Evolutionary conservation across 2,329 filamentous ascomycete genomes (phyloP).

Genomic region (Juglanconis sp.): DNA sequence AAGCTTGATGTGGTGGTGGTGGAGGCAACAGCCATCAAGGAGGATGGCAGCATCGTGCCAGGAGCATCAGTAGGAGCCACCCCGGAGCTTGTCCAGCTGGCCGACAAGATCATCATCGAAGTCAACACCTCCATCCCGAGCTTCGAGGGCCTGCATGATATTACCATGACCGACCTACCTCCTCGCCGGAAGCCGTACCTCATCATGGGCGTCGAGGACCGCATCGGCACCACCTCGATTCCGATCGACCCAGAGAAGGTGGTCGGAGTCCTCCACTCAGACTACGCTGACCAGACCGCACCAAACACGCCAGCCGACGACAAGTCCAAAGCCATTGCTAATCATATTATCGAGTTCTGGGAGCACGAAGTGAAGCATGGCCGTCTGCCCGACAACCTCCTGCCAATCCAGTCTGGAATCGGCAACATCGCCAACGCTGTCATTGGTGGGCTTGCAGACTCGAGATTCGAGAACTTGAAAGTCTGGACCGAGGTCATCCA

Average conservation of each 20-base stretch:
- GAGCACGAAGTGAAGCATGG: conserved; percentile 80
- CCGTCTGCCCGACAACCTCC: conserved; percentile 71
- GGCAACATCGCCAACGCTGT: conserved; percentile 94
- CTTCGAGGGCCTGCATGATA: conserved; percentile 87
- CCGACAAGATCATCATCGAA: conserved; percentile 90
- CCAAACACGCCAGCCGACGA: conserved; percentile 77
- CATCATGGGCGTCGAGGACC: conserved; percentile 80
- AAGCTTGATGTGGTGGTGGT: conserved; percentile 80
- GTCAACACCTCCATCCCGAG: conserved; percentile 83
- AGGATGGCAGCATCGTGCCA: conserved; percentile 84
- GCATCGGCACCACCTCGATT: conserved; percentile 79
- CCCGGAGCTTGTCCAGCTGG: conserved; percentile 84
- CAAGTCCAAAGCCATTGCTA: conserved; percentile 67
- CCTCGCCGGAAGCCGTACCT: conserved; percentile 80
- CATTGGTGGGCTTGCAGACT: conserved; percentile 75
- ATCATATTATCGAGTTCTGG: conserved; percentile 76
- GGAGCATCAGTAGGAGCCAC: conserved; percentile 83
- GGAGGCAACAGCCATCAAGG: conserved; percentile 81
- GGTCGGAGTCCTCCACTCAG: conserved; percentile 78
- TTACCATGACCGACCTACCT: conserved; percentile 82
- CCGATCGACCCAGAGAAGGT: conserved; percentile 80
- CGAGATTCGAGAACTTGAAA: conserved; percentile 82
- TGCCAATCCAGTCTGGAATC: conserved; percentile 83
- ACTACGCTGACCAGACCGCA: conserved; percentile 73
- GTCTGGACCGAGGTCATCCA: conserved; percentile 94